Evolutionary conservation across 148 eudicot species (phyloP).

Genomic region (Cornus controversa): DNA sequence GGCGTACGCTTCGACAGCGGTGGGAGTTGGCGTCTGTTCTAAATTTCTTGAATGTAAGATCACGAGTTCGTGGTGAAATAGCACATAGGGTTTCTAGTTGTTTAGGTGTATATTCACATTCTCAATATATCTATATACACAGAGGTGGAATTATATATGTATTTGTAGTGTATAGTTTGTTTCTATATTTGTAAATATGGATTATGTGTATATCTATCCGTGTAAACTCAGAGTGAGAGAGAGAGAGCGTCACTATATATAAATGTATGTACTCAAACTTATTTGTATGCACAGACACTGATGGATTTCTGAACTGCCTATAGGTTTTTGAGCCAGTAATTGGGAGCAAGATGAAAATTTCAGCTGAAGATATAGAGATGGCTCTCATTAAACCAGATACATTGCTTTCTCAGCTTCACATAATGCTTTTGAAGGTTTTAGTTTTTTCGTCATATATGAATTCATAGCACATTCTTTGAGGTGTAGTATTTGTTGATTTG

Average conservation of each 20-base stretch:
- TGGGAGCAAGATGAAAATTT: slow-evolving; percentile 49
- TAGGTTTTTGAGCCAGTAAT: slow-evolving; percentile 86
- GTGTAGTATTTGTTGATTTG: neutral
- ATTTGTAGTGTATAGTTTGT: neutral
- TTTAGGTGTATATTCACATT: neutral
- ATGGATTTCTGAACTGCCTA: slow-evolving; percentile 3
- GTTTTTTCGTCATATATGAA: neutral
- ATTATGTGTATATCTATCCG: neutral
- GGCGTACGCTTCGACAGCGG: slow-evolving; percentile 47
- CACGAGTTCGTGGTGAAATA: neutral
- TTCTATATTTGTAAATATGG: neutral
- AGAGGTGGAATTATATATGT: neutral
- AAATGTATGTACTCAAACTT: neutral
- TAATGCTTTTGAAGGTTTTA: slow-evolving; percentile 67
- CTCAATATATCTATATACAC: neutral
- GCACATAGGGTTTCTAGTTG: neutral
- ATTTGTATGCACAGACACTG: neutral
- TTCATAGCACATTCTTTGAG: neutral
- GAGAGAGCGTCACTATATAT: too few species aligned
- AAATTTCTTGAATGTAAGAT: slow-evolving; percentile 32
- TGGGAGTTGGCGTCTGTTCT: slow-evolving; percentile 88
- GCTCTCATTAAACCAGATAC: slow-evolving; percentile 61
- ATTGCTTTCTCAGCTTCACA: slow-evolving; percentile 66
- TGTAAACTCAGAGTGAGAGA: too few species aligned
- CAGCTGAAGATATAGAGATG: slow-evolving; percentile 75